Evolutionary conservation across 2,329 filamentous ascomycete species (phyloP), one percentile per base, ranked within the genome.

Genomic region (Arthrocladium fulminans): DNA sequence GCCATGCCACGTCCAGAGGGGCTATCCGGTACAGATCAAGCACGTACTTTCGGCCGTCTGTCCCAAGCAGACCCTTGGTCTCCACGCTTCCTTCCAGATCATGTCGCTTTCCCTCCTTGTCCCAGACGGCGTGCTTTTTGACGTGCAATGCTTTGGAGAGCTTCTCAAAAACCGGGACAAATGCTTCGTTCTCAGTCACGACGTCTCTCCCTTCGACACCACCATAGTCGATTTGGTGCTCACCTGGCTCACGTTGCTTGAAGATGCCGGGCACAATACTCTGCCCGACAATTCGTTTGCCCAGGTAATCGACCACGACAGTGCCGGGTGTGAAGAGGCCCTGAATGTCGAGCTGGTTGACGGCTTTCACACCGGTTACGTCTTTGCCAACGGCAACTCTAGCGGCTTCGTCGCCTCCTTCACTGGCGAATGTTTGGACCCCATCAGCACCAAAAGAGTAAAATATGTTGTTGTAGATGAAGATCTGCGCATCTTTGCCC

Each of bases 401-500:
- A 12, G 92, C 92, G 56, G 92, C 92, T 70, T 98, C 92, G 57
- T 98, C 90, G 17, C 92, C 92, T 57, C 92, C 92, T 69, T 98
- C 92, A 2, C 85, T 89, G 9, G 88, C 89, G 66, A 98, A 98
- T 13, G 92, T 98, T 37, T 92, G 90, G 39, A 97, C 92, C 45
- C 92, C 94, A 65, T 98, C 92, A 38, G 92, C 90, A 54, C 92
- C 92, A 59, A 96, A 97, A 0, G 92, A 97, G 73, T 95, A 98
- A 73, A 98, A 98, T 57, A 98, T 88, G 69, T 98, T 98, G 75
- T 97, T 97, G 74, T 97, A 96, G 20, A 98, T 90, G 61, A 95
- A 98, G 56, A 98, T 98, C 66, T 98, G 92, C 3, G 92, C 92
- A 65, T 98, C 90, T 57, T 77, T 80, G 54, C 77, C 82, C 69